Evolutionary conservation across 192 early-diverging fungal species (phyloP), one percentile per base, ranked within the genome.

Genomic region (Mortierella antarctica): DNA sequence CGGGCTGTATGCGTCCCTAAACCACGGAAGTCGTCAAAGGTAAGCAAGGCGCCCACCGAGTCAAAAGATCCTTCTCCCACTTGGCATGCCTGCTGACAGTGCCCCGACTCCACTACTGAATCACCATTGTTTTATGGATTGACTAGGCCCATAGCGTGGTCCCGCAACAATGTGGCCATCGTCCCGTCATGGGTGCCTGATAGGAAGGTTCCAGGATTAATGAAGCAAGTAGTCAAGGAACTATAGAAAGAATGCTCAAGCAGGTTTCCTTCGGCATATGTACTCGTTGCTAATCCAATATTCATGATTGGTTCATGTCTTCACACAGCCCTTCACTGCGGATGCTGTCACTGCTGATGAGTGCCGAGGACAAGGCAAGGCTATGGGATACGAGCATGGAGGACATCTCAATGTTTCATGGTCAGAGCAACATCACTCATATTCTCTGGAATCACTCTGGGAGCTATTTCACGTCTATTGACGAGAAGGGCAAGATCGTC

Each of bases 301-400:
- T 31, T 13, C 23, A 57, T 31, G 15, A 39, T 9, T 57, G 2
- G 13, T 5, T 57, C 41, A 5, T 39, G 31, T 21, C n/a, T 57
- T 18, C 0, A 17, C 5, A 48, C 15, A 80, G 77, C 18, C 77
- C 77, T 9, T 80, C 77, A 7, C 56, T 80, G 52, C 50, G 77
- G 20, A 57, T 80, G 64, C 49, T 80, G 6, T 80, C 77, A 21
- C 45, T 71, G 18, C 21, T 80, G 54, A 23, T 72, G 48, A 52
- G 50, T 21, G 63, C 55, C 6, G 70, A 65, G 23, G 77, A 66
- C 8, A 68, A 72, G 70, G 59, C 70, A 4, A 52, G 41, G 46
- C 51, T 80, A 1, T 80, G 77, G 77, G 77, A 80, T 62, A 72
- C 77, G 7, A 64, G 70, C 47, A 71, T 80, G 57, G 77, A 80